These are phyloP conservation scores for Yarrowia osloensis DNA, from an alignment of 805 yeast species.

Conservation along the genomic window DNA sequence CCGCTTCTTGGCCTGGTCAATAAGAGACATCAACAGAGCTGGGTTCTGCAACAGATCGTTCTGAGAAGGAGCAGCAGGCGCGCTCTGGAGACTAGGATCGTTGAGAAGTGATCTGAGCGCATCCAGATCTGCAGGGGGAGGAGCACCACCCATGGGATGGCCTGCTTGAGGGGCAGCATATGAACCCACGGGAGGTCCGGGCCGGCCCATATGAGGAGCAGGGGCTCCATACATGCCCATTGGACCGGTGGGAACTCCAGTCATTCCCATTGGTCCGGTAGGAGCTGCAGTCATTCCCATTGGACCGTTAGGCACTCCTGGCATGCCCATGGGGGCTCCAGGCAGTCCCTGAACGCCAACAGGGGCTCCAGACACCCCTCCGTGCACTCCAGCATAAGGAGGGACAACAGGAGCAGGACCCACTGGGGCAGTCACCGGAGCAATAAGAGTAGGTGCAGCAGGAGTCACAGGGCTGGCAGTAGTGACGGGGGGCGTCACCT, in stretches of 20 bases:
- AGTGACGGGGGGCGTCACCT: neutral
- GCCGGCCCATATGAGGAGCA: neutral
- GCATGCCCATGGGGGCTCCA: too few relatives aligned
- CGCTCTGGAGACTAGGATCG: constrained; percentile 1
- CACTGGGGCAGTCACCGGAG: neutral
- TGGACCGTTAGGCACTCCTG: neutral
- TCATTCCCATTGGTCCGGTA: too few relatives aligned
- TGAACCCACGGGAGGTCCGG: neutral
- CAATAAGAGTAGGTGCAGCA: neutral
- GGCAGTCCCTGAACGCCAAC: neutral
- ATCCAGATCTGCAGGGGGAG: neutral
- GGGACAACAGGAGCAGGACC: neutral
- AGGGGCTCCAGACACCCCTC: neutral
- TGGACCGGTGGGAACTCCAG: neutral
- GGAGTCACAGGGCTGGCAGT: neutral
- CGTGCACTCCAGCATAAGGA: neutral
- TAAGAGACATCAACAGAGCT: constrained; percentile 1
- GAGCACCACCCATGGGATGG: too few relatives aligned
- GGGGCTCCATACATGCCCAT: neutral
- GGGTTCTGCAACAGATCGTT: constrained; percentile 16
- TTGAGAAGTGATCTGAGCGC: neutral
- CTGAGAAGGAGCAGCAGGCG: neutral
- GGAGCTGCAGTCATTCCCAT: neutral
- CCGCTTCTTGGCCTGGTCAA: constrained; percentile 24
- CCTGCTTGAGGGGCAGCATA: too few relatives aligned